A percentile compares a stretch with the other conserved stretches of the same genome.
Evolutionary conservation across 352 stramenopile genomes (phyloP).

Genomic region (Globisporangium ultimum): DNA sequence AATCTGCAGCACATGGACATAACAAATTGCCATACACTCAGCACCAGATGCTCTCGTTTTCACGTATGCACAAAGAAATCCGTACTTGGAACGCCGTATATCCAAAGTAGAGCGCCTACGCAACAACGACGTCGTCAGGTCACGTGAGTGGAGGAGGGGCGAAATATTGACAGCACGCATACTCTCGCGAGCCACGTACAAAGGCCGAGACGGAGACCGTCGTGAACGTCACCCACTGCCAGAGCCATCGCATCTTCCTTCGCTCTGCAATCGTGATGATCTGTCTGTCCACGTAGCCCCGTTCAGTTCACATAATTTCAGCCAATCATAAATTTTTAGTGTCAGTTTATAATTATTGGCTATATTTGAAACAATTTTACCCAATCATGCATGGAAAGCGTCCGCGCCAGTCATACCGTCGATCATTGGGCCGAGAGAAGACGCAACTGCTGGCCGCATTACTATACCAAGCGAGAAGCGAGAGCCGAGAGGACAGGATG

Average conservation of each 20-base stretch:
- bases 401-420: too few relatives aligned
- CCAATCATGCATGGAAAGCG: too few relatives aligned
- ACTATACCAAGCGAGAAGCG: conserved; percentile 19
- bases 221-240: conserved; percentile 53
- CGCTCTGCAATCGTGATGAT: neutral
- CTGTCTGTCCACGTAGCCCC: too few relatives aligned
- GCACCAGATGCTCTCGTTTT: too few relatives aligned
- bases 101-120: conserved; percentile 52
- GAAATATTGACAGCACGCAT: conserved; percentile 2
- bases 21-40: too few relatives aligned
- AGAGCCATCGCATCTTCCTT: conserved; percentile 18
- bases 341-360: too few relatives aligned
- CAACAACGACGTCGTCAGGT: neutral
- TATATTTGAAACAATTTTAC: too few relatives aligned
- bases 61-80: too few relatives aligned
- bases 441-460: too few relatives aligned
- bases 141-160: neutral
- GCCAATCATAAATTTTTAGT: too few relatives aligned
- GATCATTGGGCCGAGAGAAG: too few relatives aligned
- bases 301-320: too few relatives aligned
- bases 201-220: conserved; percentile 55
- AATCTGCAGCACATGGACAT: conserved; percentile 25
- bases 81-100: conserved; percentile 50
- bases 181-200: conserved; percentile 26
- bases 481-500: conserved; percentile 13